These are phyloP conservation scores for Imleria badia DNA, from an alignment of 768 basidiomycete species.

Conservation along the genomic window DNA sequence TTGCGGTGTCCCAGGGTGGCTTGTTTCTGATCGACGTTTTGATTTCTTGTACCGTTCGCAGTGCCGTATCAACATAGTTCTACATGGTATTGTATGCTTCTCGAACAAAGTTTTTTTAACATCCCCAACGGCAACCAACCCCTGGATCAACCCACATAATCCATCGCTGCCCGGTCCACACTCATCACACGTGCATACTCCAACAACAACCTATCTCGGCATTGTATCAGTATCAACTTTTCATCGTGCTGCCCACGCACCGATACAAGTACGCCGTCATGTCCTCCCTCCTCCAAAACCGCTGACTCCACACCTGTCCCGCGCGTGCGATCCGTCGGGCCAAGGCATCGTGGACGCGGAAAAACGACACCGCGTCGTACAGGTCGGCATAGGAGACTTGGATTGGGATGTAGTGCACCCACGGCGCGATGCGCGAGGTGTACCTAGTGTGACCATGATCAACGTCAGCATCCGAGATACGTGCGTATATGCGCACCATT, in stretches of 20 bases:
- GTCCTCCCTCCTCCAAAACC: slow-evolving; percentile 61
- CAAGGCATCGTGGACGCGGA: slow-evolving; percentile 64
- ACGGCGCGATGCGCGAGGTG: slow-evolving; percentile 56
- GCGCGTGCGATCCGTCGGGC: slow-evolving; percentile 55
- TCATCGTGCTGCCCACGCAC: slow-evolving; percentile 29
- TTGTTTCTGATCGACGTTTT: too few species aligned
- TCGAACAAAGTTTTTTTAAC: too few species aligned
- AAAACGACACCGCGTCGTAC: slow-evolving; percentile 71
- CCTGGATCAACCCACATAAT: slow-evolving; percentile 23
- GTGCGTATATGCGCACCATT: slow-evolving; percentile 47
- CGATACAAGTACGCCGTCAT: slow-evolving; percentile 58
- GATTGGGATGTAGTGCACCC: slow-evolving; percentile 76
- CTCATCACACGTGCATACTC: slow-evolving; percentile 57
- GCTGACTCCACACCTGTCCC: slow-evolving; percentile 56
- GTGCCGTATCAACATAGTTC: too few species aligned
- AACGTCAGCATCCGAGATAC: neutral
- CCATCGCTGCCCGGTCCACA: slow-evolving; percentile 43
- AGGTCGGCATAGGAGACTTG: slow-evolving; percentile 65
- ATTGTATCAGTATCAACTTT: neutral
- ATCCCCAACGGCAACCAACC: too few species aligned
- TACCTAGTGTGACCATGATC: slow-evolving; percentile 39
- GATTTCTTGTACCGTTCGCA: too few species aligned
- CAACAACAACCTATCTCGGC: slow-evolving; percentile 43
- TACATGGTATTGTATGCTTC: too few species aligned
- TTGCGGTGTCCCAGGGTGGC: too few species aligned